Percentiles rank a stretch among this genome's conserved stretches.
phyloP scores from a whole-genome alignment of 306 rosid genomes.

The Cucurbita maxima region DNA sequence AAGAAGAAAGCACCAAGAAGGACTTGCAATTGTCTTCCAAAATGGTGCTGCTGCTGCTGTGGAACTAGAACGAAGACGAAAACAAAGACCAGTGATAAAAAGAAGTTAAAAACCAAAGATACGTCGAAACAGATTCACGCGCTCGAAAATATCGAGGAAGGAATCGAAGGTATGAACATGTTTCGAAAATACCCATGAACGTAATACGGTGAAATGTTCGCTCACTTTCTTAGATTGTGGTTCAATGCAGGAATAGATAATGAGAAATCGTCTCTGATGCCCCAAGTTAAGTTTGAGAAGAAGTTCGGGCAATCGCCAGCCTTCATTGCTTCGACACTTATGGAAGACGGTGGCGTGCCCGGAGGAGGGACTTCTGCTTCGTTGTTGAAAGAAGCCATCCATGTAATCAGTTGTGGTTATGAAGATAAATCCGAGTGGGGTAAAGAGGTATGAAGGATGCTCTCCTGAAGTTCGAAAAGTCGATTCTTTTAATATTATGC shows the following conservation, averaged over 20 bases:
- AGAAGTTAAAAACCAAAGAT: conserved; percentile 42
- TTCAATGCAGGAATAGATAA: conserved; percentile 50
- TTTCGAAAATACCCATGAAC: neutral
- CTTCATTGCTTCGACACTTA: conserved; percentile 58
- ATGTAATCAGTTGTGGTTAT: conserved; percentile 86
- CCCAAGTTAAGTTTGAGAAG: conserved; percentile 72
- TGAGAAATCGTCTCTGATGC: conserved; percentile 49
- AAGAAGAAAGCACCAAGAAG: conserved; percentile 60
- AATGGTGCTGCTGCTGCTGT: conserved; percentile 62
- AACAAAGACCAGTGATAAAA: conserved; percentile 30
- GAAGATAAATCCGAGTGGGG: conserved; percentile 98
- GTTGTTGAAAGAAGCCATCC: conserved; percentile 86
- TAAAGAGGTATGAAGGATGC: conserved; percentile 42
- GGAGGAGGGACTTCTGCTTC: conserved; percentile 55
- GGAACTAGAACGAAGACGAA: conserved; percentile 59
- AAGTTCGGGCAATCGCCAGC: conserved; percentile 68
- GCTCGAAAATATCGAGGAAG: conserved; percentile 63
- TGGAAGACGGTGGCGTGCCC: conserved; percentile 71
- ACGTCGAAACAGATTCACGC: conserved; percentile 49
- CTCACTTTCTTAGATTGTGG: neutral
- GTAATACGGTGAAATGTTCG: neutral
- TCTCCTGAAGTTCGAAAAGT: neutral
- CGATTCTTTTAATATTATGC: too few species aligned
- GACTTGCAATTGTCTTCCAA: conserved; percentile 85
- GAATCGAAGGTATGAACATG: conserved; percentile 44